phyloP scores from a whole-genome alignment of 176 grass and related monocot species.

The Typha latifolia region DNA sequence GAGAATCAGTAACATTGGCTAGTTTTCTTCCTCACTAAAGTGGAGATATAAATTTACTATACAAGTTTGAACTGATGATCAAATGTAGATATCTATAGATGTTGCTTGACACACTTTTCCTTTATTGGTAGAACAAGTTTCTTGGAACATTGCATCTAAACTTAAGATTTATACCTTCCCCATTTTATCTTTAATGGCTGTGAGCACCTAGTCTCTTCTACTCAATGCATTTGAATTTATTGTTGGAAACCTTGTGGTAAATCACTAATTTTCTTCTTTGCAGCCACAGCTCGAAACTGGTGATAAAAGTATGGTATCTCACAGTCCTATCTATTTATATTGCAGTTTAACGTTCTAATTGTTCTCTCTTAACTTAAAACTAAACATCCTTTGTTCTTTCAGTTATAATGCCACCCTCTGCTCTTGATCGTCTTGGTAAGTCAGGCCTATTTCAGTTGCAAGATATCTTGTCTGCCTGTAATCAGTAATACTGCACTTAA shows the following conservation, averaged over 20 bases:
- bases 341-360: neutral
- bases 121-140: no score
- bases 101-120: no score
- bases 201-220: neutral
- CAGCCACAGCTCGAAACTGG: conserved; percentile 89
- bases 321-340: neutral
- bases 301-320: conserved; percentile 78
- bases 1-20: no score
- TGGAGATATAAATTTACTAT: no score
- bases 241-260: conserved; percentile 24
- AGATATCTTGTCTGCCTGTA: neutral
- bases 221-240: conserved; percentile 2
- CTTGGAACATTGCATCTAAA: no score
- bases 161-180: no score
- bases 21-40: no score
- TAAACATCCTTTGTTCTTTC: conserved; percentile 20
- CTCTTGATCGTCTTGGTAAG: conserved; percentile 96
- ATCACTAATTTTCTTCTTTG: conserved; percentile 29
- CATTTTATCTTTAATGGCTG: no score
- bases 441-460: conserved; percentile 11
- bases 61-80: no score
- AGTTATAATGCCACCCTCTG: conserved; percentile 99
- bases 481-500: conserved; percentile 9
- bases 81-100: no score
- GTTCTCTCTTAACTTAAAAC: neutral